A percentile compares a stretch with the other conserved stretches of the same genome.
Conservation (phyloP, 768 basidiomycete species). For the Agrocybe chaxingu region DNA sequence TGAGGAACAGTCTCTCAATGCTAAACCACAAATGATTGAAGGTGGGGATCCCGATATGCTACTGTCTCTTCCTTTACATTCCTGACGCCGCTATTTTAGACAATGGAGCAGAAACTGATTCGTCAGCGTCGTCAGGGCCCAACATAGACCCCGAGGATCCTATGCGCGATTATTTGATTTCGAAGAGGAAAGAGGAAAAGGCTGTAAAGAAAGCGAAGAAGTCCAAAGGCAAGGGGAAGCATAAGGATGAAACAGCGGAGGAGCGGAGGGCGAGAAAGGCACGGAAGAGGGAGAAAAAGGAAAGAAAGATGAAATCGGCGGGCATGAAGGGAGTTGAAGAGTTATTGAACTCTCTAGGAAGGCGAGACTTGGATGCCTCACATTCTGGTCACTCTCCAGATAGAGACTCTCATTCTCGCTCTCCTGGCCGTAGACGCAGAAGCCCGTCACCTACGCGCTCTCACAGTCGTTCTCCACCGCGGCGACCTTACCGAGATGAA, state of each 20-base stretch:
- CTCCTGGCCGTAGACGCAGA: conserved; percentile 14
- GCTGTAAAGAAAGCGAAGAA: conserved; percentile 68
- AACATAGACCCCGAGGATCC: conserved; percentile 95
- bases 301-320: conserved; percentile 56
- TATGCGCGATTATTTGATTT: conserved; percentile 89
- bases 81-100: conserved; percentile 28
- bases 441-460: conserved; percentile 21
- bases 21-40: conserved; percentile 67
- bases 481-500: conserved; percentile 12
- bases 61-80: background rate
- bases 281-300: conserved; percentile 67
- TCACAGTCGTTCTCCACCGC: conserved; percentile 11
- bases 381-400: conserved; percentile 14
- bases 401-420: conserved; percentile 11
- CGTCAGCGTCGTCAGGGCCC: conserved; percentile 59
- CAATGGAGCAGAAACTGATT: conserved; percentile 55
- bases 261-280: conserved; percentile 76
- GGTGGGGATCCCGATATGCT: conserved; percentile 36
- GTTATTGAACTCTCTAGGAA: conserved; percentile 51
- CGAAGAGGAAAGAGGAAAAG: conserved; percentile 70
- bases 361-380: conserved; percentile 5
- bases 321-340: conserved; percentile 66
- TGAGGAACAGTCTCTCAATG: conserved; percentile 86
- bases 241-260: conserved; percentile 75
- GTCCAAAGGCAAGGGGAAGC: conserved; percentile 64